These are phyloP conservation scores for Xylaria acuta DNA, from an alignment of 495 filamentous ascomycete species.

Conservation along the genomic window DNA sequence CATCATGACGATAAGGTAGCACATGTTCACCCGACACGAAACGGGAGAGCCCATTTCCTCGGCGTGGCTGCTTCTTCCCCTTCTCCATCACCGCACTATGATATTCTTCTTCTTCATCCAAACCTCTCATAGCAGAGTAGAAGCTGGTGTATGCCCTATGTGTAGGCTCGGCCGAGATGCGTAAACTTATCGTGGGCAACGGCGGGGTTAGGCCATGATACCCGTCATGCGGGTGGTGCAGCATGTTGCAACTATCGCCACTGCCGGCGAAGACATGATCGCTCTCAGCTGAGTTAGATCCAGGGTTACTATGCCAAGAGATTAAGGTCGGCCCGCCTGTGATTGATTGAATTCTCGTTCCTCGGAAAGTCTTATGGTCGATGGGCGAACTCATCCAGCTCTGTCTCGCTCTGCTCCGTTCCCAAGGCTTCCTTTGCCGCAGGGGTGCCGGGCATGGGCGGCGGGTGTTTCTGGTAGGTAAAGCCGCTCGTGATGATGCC, in stretches of 20 bases:
- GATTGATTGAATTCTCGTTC: neutral
- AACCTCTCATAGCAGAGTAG: slow-evolving; percentile 3
- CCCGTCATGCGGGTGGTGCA: neutral
- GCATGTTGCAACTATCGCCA: neutral
- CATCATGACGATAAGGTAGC: slow-evolving; percentile 1
- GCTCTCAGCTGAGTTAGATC: neutral
- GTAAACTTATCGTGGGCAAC: neutral
- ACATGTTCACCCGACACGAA: slow-evolving; percentile 1
- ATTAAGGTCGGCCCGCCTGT: neutral
- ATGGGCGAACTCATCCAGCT: slow-evolving; percentile 27
- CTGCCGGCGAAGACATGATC: neutral
- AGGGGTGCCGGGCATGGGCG: slow-evolving; percentile 32
- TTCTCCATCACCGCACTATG: neutral
- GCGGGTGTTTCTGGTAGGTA: slow-evolving; percentile 34
- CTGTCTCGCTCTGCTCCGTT: slow-evolving; percentile 37
- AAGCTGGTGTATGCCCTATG: neutral
- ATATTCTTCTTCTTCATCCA: neutral
- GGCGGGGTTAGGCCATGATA: neutral
- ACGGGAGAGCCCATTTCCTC: neutral
- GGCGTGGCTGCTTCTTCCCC: neutral
- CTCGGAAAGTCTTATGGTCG: neutral
- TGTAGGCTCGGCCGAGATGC: neutral
- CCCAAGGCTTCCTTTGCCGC: slow-evolving; percentile 39
- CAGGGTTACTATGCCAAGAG: slow-evolving; percentile 7
- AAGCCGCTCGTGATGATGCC: slow-evolving; percentile 40